A percentile compares a stretch with the other conserved stretches of the same genome.
Evolutionary conservation across 208 protist species (phyloP).

Genomic region (Trypanosoma boissoni): DNA sequence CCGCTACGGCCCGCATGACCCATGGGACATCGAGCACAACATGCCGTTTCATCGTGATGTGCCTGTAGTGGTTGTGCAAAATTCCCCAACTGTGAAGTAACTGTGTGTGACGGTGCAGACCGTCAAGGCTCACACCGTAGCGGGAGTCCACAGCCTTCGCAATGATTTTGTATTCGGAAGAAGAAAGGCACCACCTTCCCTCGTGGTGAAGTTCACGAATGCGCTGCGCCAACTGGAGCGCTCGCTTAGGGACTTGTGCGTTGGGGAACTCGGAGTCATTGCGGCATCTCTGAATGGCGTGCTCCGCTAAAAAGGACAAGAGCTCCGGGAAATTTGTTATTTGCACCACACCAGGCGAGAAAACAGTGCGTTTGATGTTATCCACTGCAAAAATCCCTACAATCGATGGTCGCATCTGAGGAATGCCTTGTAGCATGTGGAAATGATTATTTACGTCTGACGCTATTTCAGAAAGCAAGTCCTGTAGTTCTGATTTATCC

Average conservation of each 20-base stretch:
- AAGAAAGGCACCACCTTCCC: conserved; percentile 56
- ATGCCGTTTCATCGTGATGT: conserved; percentile 38
- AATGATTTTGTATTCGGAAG: conserved; percentile 56
- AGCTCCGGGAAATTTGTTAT: conserved; percentile 59
- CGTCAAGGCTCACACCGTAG: conserved; percentile 35
- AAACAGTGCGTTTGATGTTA: conserved; percentile 52
- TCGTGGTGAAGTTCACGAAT: conserved; percentile 28
- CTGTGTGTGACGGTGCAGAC: conserved; percentile 68
- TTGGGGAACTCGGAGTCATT: conserved; percentile 71
- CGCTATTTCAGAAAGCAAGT: conserved; percentile 50
- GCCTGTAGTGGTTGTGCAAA: conserved; percentile 58
- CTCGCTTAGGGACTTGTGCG: conserved; percentile 52
- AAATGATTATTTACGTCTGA: conserved; percentile 63
- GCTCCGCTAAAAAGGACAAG: conserved; percentile 62
- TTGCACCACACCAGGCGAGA: conserved; percentile 36
- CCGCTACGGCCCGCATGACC: conserved; percentile 35
- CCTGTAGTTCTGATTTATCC: conserved; percentile 11
- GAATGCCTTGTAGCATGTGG: conserved; percentile 54
- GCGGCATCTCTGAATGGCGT: conserved; percentile 48
- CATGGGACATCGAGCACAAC: conserved; percentile 70
- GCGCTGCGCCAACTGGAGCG: conserved; percentile 29
- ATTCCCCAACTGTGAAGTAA: conserved; percentile 60
- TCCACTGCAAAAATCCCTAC: conserved; percentile 67
- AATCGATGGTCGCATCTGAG: conserved; percentile 60
- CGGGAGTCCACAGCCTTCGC: conserved; percentile 39